Evolutionary conservation across 2,329 filamentous ascomycete genomes (phyloP).

Genomic region (Sphaerulina musiva): DNA sequence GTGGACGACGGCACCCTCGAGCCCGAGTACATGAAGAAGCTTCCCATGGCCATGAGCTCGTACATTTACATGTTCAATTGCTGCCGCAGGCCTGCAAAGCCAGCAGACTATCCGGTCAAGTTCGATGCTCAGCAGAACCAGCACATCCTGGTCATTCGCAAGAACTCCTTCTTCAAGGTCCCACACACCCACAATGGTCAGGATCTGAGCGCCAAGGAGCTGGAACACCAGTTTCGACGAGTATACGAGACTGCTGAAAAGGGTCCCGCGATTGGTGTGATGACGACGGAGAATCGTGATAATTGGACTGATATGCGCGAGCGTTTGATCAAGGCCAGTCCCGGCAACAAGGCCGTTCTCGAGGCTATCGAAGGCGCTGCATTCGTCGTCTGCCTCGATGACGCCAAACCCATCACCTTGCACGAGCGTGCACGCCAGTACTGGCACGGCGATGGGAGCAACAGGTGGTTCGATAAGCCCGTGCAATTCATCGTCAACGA

Average conservation of each 20-base stretch:
- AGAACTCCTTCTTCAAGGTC: slow-evolving; percentile 97
- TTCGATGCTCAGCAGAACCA: slow-evolving; percentile 68
- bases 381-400: slow-evolving; percentile 89
- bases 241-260: slow-evolving; percentile 74
- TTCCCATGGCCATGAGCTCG: slow-evolving; percentile 96
- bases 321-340: slow-evolving; percentile 66
- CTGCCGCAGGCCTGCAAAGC: slow-evolving; percentile 74
- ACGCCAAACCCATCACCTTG: slow-evolving; percentile 81
- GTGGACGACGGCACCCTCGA: slow-evolving; percentile 78
- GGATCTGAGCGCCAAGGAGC: slow-evolving; percentile 80
- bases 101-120: slow-evolving; percentile 77
- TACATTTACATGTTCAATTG: slow-evolving; percentile 99
- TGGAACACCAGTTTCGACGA: slow-evolving; percentile 80
- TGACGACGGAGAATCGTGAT: slow-evolving; percentile 91
- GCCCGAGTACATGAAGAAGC: slow-evolving; percentile 97
- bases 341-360: slow-evolving; percentile 70
- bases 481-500: slow-evolving; percentile 97
- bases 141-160: slow-evolving; percentile 83
- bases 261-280: slow-evolving; percentile 67
- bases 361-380: slow-evolving; percentile 80
- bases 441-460: slow-evolving; percentile 95
- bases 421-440: slow-evolving; percentile 94
- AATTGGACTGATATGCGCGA: slow-evolving; percentile 77
- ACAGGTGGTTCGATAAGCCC: slow-evolving; percentile 98
- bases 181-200: slow-evolving; percentile 71